Conservation (phyloP, 2,329 filamentous ascomycete genomes). For the Claviceps sp. region DNA sequence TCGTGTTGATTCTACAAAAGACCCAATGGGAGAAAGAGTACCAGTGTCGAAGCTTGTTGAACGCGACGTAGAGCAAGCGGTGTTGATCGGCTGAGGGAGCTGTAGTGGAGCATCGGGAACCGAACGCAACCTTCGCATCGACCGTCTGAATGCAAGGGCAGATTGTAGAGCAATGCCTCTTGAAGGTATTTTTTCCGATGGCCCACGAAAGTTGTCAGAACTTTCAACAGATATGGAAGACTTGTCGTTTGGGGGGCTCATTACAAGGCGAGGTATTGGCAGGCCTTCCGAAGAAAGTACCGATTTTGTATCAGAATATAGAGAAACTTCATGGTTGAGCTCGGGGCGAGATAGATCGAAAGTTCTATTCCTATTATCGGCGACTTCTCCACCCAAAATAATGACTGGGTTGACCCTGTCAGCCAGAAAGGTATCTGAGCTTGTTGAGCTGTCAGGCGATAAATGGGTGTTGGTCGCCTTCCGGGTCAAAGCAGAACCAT, state of each 20-base stretch:
- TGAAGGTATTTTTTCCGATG: constrained; percentile 44
- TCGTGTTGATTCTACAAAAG: constrained; percentile 27
- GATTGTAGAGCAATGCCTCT: constrained; percentile 33
- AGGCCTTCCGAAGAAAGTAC: constrained; percentile 27
- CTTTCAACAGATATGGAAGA: constrained; percentile 32
- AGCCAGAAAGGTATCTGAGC: constrained; percentile 42
- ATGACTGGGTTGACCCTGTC: constrained; percentile 53
- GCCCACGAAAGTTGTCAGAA: constrained; percentile 21
- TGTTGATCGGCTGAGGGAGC: constrained; percentile 40
- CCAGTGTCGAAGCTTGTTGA: constrained; percentile 44
- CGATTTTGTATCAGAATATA: constrained; percentile 30
- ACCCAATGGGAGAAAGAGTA: constrained; percentile 41
- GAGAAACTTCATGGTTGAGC: constrained; percentile 33
- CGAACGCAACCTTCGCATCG: constrained; percentile 36
- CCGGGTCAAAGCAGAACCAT: constrained; percentile 32
- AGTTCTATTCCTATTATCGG: constrained; percentile 44
- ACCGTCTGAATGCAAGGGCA: constrained; percentile 41
- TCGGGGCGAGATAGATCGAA: constrained; percentile 15
- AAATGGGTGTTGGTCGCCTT: constrained; percentile 29
- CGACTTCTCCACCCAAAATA: constrained; percentile 48
- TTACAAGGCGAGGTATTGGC: constrained; percentile 24
- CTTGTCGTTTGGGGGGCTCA: constrained; percentile 37
- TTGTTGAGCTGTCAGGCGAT: constrained; percentile 38
- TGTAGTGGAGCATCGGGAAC: constrained; percentile 30
- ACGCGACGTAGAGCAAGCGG: constrained; percentile 32